Evolutionary conservation across 2,329 filamentous ascomycete genomes (phyloP).

Genomic region (Fonsecaea pugnacius): DNA sequence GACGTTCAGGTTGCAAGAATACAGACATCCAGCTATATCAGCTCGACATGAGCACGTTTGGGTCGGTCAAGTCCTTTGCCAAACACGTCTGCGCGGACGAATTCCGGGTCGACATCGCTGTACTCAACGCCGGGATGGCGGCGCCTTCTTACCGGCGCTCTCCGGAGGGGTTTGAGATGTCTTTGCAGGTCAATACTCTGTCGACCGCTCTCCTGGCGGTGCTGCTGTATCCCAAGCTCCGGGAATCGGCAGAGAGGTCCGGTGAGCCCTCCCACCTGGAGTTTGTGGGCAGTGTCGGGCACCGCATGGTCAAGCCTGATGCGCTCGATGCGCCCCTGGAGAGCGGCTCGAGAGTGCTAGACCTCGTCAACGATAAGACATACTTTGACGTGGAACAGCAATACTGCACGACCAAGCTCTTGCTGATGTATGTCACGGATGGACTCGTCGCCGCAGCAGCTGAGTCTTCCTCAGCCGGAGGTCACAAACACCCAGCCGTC

Average conservation of each 20-base stretch:
- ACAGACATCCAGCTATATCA: conserved; percentile 46
- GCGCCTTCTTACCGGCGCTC: conserved; percentile 31
- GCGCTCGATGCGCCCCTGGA: conserved; percentile 33
- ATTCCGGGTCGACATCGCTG: conserved; percentile 47
- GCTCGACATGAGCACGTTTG: conserved; percentile 49
- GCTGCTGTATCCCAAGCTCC: conserved; percentile 39
- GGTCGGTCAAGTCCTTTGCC: conserved; percentile 45
- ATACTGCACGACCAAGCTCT: conserved; percentile 48
- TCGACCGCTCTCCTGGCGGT: conserved; percentile 37
- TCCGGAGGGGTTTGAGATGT: conserved; percentile 44
- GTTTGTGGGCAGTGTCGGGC: conserved; percentile 51
- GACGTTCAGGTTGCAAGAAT: conserved; percentile 39
- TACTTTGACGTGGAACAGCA: conserved; percentile 42
- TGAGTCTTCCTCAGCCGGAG: conserved; percentile 31
- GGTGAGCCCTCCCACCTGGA: conserved; percentile 48
- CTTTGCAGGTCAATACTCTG: conserved; percentile 45
- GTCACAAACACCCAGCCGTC: conserved; percentile 42
- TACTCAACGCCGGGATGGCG: conserved; percentile 54
- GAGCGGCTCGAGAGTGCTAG: conserved; percentile 37
- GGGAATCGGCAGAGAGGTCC: conserved; percentile 50
- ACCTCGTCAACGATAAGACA: conserved; percentile 42
- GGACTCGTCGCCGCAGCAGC: conserved; percentile 39
- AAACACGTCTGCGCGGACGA: conserved; percentile 18
- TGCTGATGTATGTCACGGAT: conserved; percentile 49
- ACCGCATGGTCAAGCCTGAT: conserved; percentile 42